phyloP scores from a whole-genome alignment of 2,329 filamentous ascomycete species.

The Microthyrium microscopicum region DNA sequence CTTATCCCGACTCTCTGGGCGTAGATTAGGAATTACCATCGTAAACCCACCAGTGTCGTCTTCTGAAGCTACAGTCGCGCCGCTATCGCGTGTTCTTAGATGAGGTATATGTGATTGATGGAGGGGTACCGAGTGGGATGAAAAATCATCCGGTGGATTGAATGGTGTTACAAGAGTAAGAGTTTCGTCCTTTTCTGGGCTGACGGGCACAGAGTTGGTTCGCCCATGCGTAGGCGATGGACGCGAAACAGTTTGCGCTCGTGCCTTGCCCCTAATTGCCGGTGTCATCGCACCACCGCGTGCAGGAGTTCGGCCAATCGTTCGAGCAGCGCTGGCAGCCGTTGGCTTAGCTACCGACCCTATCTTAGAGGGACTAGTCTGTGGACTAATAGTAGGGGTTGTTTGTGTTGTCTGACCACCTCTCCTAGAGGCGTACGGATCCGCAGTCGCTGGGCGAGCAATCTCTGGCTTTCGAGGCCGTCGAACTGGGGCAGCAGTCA shows the following conservation, averaged over 20 bases:
- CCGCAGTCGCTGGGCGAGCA: slow-evolving; percentile 34
- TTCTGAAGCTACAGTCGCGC: slow-evolving; percentile 16
- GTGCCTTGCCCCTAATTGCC: slow-evolving; percentile 5
- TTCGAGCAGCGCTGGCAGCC: slow-evolving; percentile 17
- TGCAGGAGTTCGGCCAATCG: slow-evolving; percentile 6
- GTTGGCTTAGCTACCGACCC: slow-evolving; percentile 11
- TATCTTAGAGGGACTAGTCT: slow-evolving; percentile 21
- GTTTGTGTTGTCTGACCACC: slow-evolving; percentile 20
- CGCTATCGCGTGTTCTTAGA: slow-evolving; percentile 24
- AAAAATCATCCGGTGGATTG: slow-evolving; percentile 12
- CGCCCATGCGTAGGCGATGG: slow-evolving; percentile 10
- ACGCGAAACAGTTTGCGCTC: slow-evolving; percentile 11
- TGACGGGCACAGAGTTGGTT: slow-evolving; percentile 16
- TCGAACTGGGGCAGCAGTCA: slow-evolving; percentile 44
- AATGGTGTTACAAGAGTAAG: slow-evolving; percentile 31
- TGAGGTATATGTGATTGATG: slow-evolving; percentile 16
- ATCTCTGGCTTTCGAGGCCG: slow-evolving; percentile 31
- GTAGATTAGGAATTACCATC: slow-evolving; percentile 30
- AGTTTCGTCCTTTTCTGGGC: slow-evolving; percentile 27
- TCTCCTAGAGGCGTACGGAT: slow-evolving; percentile 29
- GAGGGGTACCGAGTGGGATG: slow-evolving; percentile 3
- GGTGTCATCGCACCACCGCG: slow-evolving; percentile 4
- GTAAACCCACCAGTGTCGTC: slow-evolving; percentile 33
- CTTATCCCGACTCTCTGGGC: slow-evolving; percentile 1
- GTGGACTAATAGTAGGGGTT: slow-evolving; percentile 30